Evolutionary conservation across 495 filamentous ascomycete genomes (phyloP).

Genomic region (Xylaria palmicola): DNA sequence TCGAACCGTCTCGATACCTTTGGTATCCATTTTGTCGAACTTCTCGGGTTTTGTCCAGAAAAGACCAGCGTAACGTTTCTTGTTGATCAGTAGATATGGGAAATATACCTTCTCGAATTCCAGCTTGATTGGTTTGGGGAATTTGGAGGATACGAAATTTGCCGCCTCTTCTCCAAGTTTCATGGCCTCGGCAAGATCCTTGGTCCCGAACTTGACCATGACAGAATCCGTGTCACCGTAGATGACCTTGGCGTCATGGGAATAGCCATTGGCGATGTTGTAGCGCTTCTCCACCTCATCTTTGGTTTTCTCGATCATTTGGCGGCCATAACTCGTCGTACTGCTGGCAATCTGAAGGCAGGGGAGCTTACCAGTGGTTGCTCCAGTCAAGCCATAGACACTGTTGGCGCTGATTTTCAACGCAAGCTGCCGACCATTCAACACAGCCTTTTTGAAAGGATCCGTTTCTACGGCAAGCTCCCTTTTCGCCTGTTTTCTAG

Average conservation of each 20-base stretch:
- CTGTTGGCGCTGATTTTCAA: conserved; percentile 97
- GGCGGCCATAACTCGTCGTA: conserved; percentile 90
- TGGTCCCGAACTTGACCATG: conserved; percentile 98
- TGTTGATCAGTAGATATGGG: conserved; percentile 98
- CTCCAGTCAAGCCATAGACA: conserved; percentile 96
- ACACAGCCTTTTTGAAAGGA: conserved; percentile 93
- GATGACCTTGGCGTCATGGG: conserved; percentile 91
- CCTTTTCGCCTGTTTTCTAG: conserved; percentile 89
- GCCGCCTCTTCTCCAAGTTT: conserved; percentile 90
- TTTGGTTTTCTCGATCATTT: conserved; percentile 99
- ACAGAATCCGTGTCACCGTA: conserved; percentile 99
- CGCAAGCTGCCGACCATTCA: conserved; percentile 96
- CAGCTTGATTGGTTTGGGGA: conserved; percentile 93
- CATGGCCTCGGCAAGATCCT: conserved; percentile 83
- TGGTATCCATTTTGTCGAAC: conserved; percentile 99
- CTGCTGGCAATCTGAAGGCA: conserved; percentile 95
- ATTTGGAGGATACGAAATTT: conserved; percentile 82
- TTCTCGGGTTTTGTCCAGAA: conserved; percentile 96
- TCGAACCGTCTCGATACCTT: conserved; percentile 97
- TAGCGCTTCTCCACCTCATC: conserved; percentile 86
- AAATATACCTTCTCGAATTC: conserved; percentile 99
- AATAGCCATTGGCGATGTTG: conserved; percentile 89
- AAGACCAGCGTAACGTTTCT: conserved; percentile 96
- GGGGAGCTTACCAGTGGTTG: conserved; percentile 91
- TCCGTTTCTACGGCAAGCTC: conserved; percentile 91